Evolutionary conservation across 345 rosid species (phyloP).

Genomic region (Arabidopsis arenosa): DNA sequence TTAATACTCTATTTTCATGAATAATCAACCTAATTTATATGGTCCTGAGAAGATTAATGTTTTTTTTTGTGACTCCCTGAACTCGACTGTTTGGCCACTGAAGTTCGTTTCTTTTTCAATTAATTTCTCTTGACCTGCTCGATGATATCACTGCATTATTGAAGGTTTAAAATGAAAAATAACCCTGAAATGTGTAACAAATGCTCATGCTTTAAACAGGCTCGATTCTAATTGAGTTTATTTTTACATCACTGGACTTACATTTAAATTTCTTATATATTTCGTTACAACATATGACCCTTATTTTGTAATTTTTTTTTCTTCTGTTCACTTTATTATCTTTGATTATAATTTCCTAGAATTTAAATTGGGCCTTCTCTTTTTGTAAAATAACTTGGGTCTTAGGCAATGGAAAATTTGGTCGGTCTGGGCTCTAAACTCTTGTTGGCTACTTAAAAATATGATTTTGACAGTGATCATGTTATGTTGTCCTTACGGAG

Average conservation of each 20-base stretch:
- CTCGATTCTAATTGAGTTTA: not conserved
- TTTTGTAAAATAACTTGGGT: not conserved
- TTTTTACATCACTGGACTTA: not conserved
- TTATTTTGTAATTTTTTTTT: not conserved
- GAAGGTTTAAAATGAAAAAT: not conserved
- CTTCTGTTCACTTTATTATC: not conserved
- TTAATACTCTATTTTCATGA: not conserved
- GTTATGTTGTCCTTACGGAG: too few relatives aligned
- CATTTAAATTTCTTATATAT: not conserved
- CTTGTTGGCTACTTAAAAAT: not conserved
- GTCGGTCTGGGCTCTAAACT: not conserved
- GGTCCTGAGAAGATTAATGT: not conserved
- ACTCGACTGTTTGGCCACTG: constrained; percentile 43
- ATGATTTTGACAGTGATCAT: not conserved
- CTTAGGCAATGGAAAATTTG: constrained; percentile 4
- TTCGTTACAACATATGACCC: not conserved
- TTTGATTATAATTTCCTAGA: not conserved
- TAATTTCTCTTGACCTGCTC: not conserved
- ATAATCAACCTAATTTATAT: not conserved
- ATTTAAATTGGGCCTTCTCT: not conserved
- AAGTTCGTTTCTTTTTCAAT: not conserved
- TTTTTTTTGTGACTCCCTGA: constrained; percentile 64
- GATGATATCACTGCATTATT: constrained; percentile 55
- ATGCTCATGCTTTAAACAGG: not conserved
- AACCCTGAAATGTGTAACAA: not conserved